phyloP scores from a whole-genome alignment of 768 basidiomycete genomes.

The Agaricus subrufescens region DNA sequence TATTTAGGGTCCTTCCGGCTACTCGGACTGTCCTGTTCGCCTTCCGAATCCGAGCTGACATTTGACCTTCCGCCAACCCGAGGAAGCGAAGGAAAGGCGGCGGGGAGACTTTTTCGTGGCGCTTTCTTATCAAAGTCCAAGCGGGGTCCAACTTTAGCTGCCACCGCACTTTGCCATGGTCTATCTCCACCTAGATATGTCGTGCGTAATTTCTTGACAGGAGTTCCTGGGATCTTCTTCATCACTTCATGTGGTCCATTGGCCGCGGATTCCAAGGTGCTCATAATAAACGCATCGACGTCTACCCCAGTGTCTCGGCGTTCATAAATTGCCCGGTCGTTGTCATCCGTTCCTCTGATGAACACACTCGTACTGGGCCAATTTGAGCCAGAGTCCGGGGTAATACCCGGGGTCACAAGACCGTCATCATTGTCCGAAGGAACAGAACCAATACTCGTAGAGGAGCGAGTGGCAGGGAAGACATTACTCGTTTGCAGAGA shows the following conservation, averaged over 20 bases:
- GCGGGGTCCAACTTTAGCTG: slow-evolving; percentile 56
- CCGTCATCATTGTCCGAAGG: slow-evolving; percentile 51
- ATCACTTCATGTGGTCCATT: slow-evolving; percentile 39
- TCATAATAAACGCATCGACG: slow-evolving; percentile 69
- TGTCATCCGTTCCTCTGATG: slow-evolving; percentile 38
- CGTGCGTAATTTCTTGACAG: slow-evolving; percentile 71
- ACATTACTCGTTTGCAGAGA: slow-evolving; percentile 18
- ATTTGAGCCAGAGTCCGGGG: slow-evolving; percentile 48
- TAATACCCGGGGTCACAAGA: slow-evolving; percentile 64
- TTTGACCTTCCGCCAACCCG: slow-evolving; percentile 22
- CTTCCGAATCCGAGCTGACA: slow-evolving; percentile 55
- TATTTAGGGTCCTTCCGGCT: slow-evolving; percentile 45
- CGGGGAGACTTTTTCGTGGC: slow-evolving; percentile 72
- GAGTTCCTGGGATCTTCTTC: slow-evolving; percentile 75
- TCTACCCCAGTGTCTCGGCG: slow-evolving; percentile 28
- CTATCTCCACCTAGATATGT: slow-evolving; percentile 52
- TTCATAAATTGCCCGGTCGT: slow-evolving; percentile 13
- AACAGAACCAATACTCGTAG: slow-evolving; percentile 59
- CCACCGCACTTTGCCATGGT: slow-evolving; percentile 80
- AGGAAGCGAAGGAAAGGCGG: slow-evolving; percentile 52
- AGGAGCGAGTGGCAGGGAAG: slow-evolving; percentile 48
- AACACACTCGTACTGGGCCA: slow-evolving; percentile 54
- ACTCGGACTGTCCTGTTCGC: slow-evolving; percentile 66
- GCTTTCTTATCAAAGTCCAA: slow-evolving; percentile 44
- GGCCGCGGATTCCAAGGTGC: slow-evolving; percentile 55